Conservation (phyloP, 2,329 filamentous ascomycete genomes). For the Apiospora rasikravindrae region DNA sequence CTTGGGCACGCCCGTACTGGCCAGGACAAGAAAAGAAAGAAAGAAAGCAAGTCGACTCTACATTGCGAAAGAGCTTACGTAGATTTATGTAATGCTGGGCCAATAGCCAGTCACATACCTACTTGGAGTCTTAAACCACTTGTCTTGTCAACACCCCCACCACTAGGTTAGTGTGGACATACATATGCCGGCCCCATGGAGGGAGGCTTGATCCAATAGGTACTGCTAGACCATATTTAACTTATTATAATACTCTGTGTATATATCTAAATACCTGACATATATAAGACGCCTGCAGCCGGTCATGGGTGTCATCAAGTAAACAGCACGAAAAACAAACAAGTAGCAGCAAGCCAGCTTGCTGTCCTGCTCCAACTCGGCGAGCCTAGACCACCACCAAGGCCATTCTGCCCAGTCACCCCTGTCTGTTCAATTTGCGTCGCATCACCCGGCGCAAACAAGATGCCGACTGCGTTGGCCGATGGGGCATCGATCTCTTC, state of each 20-base stretch:
- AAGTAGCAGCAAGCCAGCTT: slow-evolving; percentile 34
- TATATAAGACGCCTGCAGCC: not conserved
- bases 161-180: not conserved
- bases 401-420: slow-evolving; percentile 32
- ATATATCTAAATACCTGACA: no score
- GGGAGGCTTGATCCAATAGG: not conserved
- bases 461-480: slow-evolving; percentile 50
- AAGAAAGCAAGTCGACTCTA: not conserved
- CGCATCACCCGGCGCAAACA: slow-evolving; percentile 58
- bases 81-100: not conserved
- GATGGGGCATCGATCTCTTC: slow-evolving; percentile 49
- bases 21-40: not conserved
- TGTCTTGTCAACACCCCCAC: not conserved
- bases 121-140: not conserved
- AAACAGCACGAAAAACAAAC: slow-evolving; percentile 35
- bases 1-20: not conserved
- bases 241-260: not conserved
- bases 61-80: not conserved
- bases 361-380: slow-evolving; percentile 36
- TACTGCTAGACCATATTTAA: not conserved
- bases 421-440: slow-evolving; percentile 47
- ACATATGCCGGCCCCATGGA: not conserved
- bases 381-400: slow-evolving; percentile 38
- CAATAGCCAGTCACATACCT: not conserved
- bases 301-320: not conserved